Conservation (phyloP, 768 basidiomycete genomes). For the Lepiota subincarnata region DNA sequence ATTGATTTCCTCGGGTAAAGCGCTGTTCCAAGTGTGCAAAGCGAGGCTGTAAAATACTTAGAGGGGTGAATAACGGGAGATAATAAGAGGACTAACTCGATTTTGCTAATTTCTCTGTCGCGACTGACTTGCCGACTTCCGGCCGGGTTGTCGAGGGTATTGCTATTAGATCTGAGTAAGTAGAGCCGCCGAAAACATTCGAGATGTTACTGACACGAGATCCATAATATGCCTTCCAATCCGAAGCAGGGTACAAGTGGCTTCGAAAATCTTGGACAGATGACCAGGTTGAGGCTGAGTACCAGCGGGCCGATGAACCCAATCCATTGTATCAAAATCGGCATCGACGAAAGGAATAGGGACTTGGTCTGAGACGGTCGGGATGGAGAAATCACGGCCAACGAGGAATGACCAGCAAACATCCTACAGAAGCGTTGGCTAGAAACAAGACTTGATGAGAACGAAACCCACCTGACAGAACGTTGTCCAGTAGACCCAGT, state of each 20-base stretch:
- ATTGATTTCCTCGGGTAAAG: constrained; percentile 42
- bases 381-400: constrained; percentile 56
- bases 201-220: constrained; percentile 40
- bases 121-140: constrained; percentile 33
- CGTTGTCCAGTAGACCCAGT: constrained; percentile 59
- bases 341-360: constrained; percentile 45
- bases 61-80: background rate
- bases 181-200: background rate
- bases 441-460: background rate
- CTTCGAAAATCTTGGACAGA: constrained; percentile 44
- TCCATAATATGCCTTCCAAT: constrained; percentile 52
- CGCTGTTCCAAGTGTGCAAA: constrained; percentile 45
- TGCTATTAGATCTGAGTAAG: constrained; percentile 25
- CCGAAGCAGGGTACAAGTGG: constrained; percentile 43
- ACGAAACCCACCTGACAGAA: constrained; percentile 41
- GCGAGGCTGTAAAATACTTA: constrained; percentile 29
- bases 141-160: constrained; percentile 37
- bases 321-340: constrained; percentile 46
- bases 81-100: constrained; percentile 37
- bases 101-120: constrained; percentile 46
- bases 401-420: constrained; percentile 65
- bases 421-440: constrained; percentile 33
- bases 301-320: constrained; percentile 37
- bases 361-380: constrained; percentile 28
- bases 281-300: constrained; percentile 37